Evolutionary conservation across 1,139 yeast species (phyloP).

Genomic region (Protomyces inundatus): DNA sequence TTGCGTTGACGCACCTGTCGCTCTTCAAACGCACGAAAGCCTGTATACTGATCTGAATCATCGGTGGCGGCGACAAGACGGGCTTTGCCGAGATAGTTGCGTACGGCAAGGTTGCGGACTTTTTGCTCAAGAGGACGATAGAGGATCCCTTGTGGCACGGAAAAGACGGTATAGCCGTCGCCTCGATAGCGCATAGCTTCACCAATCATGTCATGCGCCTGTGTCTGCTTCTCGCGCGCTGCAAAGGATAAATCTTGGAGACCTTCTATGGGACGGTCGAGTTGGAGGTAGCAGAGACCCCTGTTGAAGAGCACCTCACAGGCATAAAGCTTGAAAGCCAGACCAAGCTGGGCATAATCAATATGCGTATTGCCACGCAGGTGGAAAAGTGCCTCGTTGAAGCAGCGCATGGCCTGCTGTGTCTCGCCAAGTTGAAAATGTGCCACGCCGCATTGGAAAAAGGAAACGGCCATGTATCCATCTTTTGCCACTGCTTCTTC

Average conservation of each 20-base stretch:
- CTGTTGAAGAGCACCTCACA: constrained; percentile 35
- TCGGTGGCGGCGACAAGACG: constrained; percentile 24
- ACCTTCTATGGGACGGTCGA: constrained; percentile 31
- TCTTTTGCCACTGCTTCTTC: constrained; percentile 31
- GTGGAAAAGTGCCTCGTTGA: constrained; percentile 32
- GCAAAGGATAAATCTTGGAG: constrained; percentile 33
- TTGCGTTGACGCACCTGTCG: not conserved
- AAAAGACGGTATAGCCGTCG: constrained; percentile 29
- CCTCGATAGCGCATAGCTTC: constrained; percentile 31
- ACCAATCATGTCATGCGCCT: constrained; percentile 34
- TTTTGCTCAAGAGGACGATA: constrained; percentile 29
- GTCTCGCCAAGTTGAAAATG: constrained; percentile 32
- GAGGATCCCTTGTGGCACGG: constrained; percentile 28
- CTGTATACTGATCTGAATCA: constrained; percentile 3
- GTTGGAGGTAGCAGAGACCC: constrained; percentile 33
- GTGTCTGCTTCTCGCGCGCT: constrained; percentile 31
- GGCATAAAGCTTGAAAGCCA: constrained; percentile 33
- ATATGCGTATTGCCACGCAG: constrained; percentile 34
- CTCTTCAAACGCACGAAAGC: constrained; percentile 14
- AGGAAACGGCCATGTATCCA: constrained; percentile 34
- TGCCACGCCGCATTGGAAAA: constrained; percentile 35
- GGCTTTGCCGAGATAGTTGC: constrained; percentile 27
- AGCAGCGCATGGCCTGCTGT: constrained; percentile 33
- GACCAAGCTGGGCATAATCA: constrained; percentile 34
- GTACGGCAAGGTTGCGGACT: constrained; percentile 25